A percentile compares a stretch with the other conserved stretches of the same genome.
Evolutionary conservation across 129 eudicot species (phyloP).

Genomic region (Lactuca sativa): DNA sequence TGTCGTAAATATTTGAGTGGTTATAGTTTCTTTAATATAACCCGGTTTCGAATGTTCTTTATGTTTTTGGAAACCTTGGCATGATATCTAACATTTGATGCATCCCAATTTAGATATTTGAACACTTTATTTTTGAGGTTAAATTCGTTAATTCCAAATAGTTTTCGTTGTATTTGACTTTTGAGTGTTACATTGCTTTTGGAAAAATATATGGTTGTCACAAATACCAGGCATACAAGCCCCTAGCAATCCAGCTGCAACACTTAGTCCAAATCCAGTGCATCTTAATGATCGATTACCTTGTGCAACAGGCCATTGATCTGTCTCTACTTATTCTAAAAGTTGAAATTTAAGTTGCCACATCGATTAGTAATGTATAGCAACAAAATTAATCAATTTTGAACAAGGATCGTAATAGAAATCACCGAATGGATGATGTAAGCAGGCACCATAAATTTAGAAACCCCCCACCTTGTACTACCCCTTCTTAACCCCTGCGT

Average conservation of each 20-base stretch:
- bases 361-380: slow-evolving; percentile 1
- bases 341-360: slow-evolving; percentile 43
- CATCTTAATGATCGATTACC: slow-evolving; percentile 84
- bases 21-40: no score
- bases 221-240: slow-evolving; percentile 77
- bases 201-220: no score
- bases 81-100: no score
- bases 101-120: no score
- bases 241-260: slow-evolving; percentile 81
- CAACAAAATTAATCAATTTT: background rate
- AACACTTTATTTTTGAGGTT: no score
- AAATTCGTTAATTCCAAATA: no score
- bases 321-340: slow-evolving; percentile 81
- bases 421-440: slow-evolving; percentile 66
- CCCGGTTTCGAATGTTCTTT: no score
- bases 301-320: slow-evolving; percentile 86
- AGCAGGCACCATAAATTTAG: slow-evolving; percentile 62
- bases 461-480: slow-evolving; percentile 36
- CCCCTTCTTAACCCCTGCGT: slow-evolving; percentile 57
- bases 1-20: no score
- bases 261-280: slow-evolving; percentile 94
- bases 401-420: background rate
- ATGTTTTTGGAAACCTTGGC: no score
- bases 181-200: no score
- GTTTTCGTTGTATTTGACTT: no score